phyloP scores from a whole-genome alignment of 2,329 filamentous ascomycete species.

The Verticillium klebahnii region DNA sequence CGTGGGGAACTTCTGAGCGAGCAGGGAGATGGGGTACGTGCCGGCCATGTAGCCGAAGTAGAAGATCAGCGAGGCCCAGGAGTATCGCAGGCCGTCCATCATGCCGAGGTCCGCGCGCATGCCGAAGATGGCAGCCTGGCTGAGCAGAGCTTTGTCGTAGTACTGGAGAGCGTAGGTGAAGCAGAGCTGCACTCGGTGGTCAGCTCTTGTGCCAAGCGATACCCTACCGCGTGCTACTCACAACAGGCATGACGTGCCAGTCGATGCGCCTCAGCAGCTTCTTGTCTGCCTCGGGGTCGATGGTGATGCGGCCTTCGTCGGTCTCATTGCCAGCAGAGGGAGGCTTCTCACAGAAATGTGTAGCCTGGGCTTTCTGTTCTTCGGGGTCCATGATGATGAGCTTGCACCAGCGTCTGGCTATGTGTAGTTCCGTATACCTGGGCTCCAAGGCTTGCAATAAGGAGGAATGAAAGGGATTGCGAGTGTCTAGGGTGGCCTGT shows the following conservation, averaged over 20 bases:
- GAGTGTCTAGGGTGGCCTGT: too few relatives aligned
- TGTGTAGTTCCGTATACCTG: too few relatives aligned
- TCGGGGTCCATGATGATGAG: not conserved
- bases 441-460: too few relatives aligned
- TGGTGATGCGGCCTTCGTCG: not conserved
- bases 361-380: not conserved
- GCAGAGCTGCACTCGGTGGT: slow-evolving; percentile 12
- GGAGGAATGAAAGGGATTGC: too few relatives aligned
- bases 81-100: slow-evolving; percentile 21
- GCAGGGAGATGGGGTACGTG: slow-evolving; percentile 23
- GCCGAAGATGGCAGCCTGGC: slow-evolving; percentile 23
- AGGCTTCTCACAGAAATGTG: not conserved
- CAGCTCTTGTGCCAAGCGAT: too few relatives aligned
- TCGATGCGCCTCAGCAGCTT: slow-evolving; percentile 16
- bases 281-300: slow-evolving; percentile 15
- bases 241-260: slow-evolving; percentile 17
- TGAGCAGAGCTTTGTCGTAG: slow-evolving; percentile 15
- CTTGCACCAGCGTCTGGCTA: too few relatives aligned
- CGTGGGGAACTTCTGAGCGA: slow-evolving; percentile 22
- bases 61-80: slow-evolving; percentile 26
- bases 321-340: not conserved
- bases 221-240: not conserved
- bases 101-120: slow-evolving; percentile 20
- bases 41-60: slow-evolving; percentile 26
- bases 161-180: slow-evolving; percentile 24